Evolutionary conservation across 306 rosid genomes (phyloP).

Genomic region (Begonia masoniana): DNA sequence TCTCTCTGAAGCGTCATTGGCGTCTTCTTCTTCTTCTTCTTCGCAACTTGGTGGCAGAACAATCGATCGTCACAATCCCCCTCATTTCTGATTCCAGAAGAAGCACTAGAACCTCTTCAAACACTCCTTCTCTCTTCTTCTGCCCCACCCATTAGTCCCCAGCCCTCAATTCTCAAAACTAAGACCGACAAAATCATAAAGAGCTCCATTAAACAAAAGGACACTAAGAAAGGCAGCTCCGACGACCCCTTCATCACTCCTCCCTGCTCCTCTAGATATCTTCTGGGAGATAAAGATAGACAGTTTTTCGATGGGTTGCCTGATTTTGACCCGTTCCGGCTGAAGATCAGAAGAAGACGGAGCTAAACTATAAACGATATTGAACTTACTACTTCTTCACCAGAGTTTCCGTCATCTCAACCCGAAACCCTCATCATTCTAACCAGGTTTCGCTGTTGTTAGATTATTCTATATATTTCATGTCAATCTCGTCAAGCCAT

Average conservation of each 20-base stretch:
- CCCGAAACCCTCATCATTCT: conserved; percentile 4
- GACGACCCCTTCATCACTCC: background rate
- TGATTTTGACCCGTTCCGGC: background rate
- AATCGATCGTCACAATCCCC: conserved; percentile 92
- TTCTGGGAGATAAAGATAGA: conserved; percentile 1
- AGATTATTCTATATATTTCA: no score
- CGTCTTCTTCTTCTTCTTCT: conserved; percentile 15
- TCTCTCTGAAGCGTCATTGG: conserved; percentile 74
- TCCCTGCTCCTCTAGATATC: conserved; percentile 5
- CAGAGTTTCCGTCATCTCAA: background rate
- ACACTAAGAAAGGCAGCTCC: no score
- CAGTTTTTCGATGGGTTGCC: conserved; percentile 3
- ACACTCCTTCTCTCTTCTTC: conserved; percentile 26
- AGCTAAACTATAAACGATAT: background rate
- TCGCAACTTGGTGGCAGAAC: conserved; percentile 64
- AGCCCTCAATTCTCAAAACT: conserved; percentile 13
- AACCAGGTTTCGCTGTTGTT: conserved; percentile 4
- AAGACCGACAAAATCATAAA: no score
- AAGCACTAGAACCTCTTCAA: conserved; percentile 15
- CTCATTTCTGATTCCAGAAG: conserved; percentile 61
- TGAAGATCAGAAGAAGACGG: background rate
- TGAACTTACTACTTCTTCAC: conserved; percentile 8
- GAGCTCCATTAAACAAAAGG: no score
- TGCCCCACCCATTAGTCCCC: conserved; percentile 31
- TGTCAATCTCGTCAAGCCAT: no score